A percentile compares a stretch with the other conserved stretches of the same genome.
Conservation (phyloP, 2,329 filamentous ascomycete genomes). For the Hymenoscyphus scutula region DNA sequence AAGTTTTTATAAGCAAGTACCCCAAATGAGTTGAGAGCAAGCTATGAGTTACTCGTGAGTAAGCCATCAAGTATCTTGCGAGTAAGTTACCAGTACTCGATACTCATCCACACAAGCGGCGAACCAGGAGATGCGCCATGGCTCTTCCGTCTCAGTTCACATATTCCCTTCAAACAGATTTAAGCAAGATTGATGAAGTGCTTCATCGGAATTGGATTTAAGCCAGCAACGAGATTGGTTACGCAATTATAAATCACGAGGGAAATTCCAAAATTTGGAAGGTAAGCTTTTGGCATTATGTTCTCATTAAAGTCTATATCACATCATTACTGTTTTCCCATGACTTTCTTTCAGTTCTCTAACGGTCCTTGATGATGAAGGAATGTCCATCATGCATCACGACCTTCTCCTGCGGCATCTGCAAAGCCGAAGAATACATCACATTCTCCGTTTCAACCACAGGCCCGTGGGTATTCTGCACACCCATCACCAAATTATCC, state of each 20-base stretch:
- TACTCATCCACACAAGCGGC: no score
- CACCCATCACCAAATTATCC: slow-evolving; percentile 1
- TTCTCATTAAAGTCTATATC: neutral
- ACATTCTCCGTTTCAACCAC: neutral
- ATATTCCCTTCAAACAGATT: no score
- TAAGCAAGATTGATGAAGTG: no score
- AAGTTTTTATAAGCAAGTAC: no score
- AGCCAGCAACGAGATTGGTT: no score
- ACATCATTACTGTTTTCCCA: neutral
- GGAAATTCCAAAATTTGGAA: neutral
- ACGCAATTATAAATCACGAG: neutral
- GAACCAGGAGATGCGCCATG: no score
- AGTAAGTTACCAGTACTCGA: no score
- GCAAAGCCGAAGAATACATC: neutral
- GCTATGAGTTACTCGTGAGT: no score
- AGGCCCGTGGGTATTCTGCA: neutral
- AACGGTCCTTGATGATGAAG: neutral
- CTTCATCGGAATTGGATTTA: no score
- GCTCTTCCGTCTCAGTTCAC: no score
- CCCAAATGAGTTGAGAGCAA: no score
- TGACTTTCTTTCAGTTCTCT: neutral
- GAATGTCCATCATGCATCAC: neutral
- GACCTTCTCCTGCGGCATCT: neutral
- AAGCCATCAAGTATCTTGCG: no score
- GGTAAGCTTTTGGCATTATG: neutral